Evolutionary conservation across 257 asterid genomes (phyloP).

Genomic region (Solanum chiquidenum): DNA sequence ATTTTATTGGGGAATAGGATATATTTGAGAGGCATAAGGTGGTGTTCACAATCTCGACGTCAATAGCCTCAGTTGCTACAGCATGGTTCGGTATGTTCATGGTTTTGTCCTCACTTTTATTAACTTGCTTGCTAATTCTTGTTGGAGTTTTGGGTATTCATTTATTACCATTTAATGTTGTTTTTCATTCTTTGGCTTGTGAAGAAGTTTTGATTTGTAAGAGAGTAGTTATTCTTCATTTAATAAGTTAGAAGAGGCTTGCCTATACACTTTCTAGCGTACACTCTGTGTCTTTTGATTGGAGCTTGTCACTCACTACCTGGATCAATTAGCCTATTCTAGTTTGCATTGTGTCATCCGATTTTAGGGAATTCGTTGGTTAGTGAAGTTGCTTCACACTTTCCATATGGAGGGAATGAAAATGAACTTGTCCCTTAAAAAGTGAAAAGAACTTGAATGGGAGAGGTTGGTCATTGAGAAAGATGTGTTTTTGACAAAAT

Average conservation of each 20-base stretch:
- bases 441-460: neutral
- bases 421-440: neutral
- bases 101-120: neutral
- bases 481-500: neutral
- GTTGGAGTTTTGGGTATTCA: neutral
- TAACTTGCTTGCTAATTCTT: neutral
- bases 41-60: slow-evolving; percentile 73
- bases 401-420: neutral
- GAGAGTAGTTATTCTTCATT: neutral
- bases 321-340: neutral
- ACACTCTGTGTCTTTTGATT: neutral
- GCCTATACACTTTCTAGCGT: neutral
- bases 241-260: neutral
- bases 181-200: neutral
- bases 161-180: neutral
- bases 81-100: slow-evolving; percentile 64
- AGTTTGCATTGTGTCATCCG: neutral
- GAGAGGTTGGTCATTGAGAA: neutral
- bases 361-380: neutral
- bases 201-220: neutral
- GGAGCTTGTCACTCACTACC: neutral
- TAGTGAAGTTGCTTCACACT: neutral
- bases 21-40: slow-evolving; percentile 82
- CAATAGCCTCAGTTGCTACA: slow-evolving; percentile 76
- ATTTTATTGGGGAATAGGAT: slow-evolving; percentile 36